Evolutionary conservation across 345 rosid species (phyloP).

Genomic region (Carallia pectinifolia): DNA sequence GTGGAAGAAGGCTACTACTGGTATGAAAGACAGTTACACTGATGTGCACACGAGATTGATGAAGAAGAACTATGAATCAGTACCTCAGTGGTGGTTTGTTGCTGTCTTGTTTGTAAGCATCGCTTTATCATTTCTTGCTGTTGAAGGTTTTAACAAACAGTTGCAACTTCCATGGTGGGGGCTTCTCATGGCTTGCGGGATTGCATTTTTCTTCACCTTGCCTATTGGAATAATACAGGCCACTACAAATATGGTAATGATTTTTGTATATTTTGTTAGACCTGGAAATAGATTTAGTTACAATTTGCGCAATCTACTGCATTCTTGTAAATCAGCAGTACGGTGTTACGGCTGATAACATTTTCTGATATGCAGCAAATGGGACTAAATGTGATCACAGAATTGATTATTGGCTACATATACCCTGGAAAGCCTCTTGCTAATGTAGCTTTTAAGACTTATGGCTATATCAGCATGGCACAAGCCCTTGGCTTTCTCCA

Average conservation of each 20-base stretch:
- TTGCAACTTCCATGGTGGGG: slow-evolving; percentile 80
- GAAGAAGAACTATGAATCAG: slow-evolving; percentile 50
- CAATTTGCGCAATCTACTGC: background rate
- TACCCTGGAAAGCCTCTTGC: slow-evolving; percentile 63
- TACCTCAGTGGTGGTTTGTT: slow-evolving; percentile 64
- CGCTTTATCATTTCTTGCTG: slow-evolving; percentile 37
- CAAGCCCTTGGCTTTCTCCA: slow-evolving; percentile 17
- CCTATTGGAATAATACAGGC: slow-evolving; percentile 60
- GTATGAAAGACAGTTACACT: slow-evolving; percentile 25
- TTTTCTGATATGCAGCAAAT: slow-evolving; percentile 33
- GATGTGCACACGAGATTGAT: slow-evolving; percentile 65
- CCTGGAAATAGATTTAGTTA: background rate
- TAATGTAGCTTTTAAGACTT: slow-evolving; percentile 37
- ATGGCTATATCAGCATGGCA: slow-evolving; percentile 20
- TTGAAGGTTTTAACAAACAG: slow-evolving; percentile 27
- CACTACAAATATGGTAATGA: slow-evolving; percentile 50
- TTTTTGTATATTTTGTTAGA: background rate
- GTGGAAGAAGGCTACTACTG: slow-evolving; percentile 59
- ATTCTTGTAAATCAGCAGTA: background rate
- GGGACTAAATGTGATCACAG: slow-evolving; percentile 57
- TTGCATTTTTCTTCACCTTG: slow-evolving; percentile 50
- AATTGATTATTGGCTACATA: slow-evolving; percentile 54
- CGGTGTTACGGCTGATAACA: background rate
- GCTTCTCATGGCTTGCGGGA: slow-evolving; percentile 46
- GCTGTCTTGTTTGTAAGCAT: slow-evolving; percentile 14